These are phyloP conservation scores for Acorus calamus DNA, from an alignment of 106 monocot genomes.

Conservation along the genomic window DNA sequence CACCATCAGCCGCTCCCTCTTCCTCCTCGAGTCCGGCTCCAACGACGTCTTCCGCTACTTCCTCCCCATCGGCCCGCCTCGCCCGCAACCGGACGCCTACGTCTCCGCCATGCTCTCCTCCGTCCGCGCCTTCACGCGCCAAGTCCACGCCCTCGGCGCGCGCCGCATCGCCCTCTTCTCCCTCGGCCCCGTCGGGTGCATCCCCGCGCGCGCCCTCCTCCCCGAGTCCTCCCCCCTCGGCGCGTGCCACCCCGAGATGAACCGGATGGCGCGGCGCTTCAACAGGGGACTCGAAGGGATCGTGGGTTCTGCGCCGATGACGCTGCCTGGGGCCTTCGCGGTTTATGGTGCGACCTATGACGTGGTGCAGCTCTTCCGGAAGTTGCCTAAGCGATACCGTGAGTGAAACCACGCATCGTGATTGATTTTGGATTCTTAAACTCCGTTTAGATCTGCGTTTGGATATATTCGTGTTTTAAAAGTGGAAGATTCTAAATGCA, in stretches of 20 bases:
- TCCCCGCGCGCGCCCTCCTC: constrained; percentile 7
- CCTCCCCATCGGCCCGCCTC: not conserved
- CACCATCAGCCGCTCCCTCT: constrained; percentile 6
- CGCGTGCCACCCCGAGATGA: constrained; percentile 4
- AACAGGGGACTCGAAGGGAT: not conserved
- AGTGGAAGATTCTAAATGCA: too few species aligned
- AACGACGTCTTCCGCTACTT: constrained; percentile 10
- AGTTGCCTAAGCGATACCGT: constrained; percentile 11
- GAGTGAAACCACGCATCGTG: not conserved
- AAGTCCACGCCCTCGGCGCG: constrained; percentile 3
- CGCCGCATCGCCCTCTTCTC: constrained; percentile 1
- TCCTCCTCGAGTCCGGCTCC: constrained; percentile 10
- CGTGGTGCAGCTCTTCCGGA: constrained; percentile 1
- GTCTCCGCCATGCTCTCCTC: not conserved
- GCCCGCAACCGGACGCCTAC: constrained; percentile 1
- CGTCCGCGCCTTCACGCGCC: not conserved
- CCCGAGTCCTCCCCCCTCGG: not conserved
- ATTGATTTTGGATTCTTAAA: too few species aligned
- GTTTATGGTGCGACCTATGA: constrained; percentile 10
- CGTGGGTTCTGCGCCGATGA: not conserved
- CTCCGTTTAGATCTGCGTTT: too few species aligned
- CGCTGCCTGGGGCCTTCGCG: not conserved
- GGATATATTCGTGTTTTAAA: too few species aligned
- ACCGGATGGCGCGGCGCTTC: constrained; percentile 5
- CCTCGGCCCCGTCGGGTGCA: constrained; percentile 13